Conservation (phyloP, 2,329 filamentous ascomycete genomes). For the Cordyceps javanica region DNA sequence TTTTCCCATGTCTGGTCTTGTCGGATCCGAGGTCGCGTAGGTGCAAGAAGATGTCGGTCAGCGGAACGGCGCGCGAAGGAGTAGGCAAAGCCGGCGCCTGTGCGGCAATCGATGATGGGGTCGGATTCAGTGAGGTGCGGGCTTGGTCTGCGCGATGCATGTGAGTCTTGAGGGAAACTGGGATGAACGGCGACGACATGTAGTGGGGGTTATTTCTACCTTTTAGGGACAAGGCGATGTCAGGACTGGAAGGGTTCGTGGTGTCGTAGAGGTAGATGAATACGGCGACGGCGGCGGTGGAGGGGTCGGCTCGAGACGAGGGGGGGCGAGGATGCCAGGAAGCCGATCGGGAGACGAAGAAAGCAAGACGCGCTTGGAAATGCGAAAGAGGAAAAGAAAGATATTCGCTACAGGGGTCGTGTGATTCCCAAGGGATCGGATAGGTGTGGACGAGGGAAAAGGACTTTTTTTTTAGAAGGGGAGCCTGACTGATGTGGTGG, state of each 20-base stretch:
- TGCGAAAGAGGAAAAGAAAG: neutral
- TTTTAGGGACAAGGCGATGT: neutral
- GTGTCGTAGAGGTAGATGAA: neutral
- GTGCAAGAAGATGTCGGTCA: neutral
- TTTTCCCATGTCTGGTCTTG: constrained; percentile 10
- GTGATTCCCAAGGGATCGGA: neutral
- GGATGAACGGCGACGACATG: neutral
- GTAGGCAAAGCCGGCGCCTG: neutral
- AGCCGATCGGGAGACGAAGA: neutral
- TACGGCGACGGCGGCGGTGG: no score
- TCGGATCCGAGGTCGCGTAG: neutral
- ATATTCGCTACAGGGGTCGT: neutral
- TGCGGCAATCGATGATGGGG: constrained; percentile 2
- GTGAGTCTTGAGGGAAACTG: neutral
- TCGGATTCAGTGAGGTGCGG: neutral
- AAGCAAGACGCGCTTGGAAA: neutral
- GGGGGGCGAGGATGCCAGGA: neutral
- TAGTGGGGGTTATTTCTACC: neutral
- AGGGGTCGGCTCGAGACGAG: neutral
- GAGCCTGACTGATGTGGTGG: neutral
- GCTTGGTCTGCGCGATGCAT: neutral
- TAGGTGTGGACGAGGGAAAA: neutral
- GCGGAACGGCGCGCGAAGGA: neutral
- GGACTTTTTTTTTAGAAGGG: neutral
- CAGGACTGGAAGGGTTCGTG: neutral